Percentiles rank a stretch among this genome's conserved stretches.
Conservation (phyloP, 331 rosid genomes). For the Cydonia oblonga region DNA sequence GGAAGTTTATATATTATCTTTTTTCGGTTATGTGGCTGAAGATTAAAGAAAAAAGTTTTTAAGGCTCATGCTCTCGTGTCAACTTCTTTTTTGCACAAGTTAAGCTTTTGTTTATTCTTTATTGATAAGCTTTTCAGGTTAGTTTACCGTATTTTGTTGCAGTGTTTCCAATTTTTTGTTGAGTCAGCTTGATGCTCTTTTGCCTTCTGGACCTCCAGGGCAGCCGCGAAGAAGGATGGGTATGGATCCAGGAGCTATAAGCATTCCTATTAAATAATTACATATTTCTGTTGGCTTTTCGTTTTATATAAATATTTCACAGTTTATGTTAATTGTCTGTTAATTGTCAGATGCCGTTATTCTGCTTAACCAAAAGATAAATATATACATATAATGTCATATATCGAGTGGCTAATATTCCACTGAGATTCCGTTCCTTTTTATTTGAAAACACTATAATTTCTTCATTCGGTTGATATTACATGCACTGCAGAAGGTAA, state of each 20-base stretch:
- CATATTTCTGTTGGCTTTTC: background rate
- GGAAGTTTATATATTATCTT: background rate
- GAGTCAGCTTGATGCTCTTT: conserved; percentile 60
- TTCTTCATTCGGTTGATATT: conserved; percentile 17
- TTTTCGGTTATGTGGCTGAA: background rate
- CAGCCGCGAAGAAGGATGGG: conserved; percentile 82
- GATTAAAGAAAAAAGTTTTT: background rate
- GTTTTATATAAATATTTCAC: background rate
- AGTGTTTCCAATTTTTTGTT: conserved; percentile 50
- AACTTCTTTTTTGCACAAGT: background rate
- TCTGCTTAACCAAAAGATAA: too few relatives aligned
- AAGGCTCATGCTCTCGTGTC: background rate
- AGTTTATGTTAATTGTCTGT: background rate
- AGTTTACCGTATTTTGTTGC: conserved; percentile 26
- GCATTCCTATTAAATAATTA: conserved; percentile 2
- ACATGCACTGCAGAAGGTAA: conserved; percentile 58
- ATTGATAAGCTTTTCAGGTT: background rate
- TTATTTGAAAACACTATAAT: background rate
- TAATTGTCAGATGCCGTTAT: background rate
- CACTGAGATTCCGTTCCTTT: background rate
- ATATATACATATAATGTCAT: background rate
- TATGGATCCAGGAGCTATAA: conserved; percentile 16
- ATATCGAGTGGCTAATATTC: background rate
- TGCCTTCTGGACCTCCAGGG: conserved; percentile 73
- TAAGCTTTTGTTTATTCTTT: background rate